Conservation (phyloP, 345 rosid species). For the Populus ilicifolia region DNA sequence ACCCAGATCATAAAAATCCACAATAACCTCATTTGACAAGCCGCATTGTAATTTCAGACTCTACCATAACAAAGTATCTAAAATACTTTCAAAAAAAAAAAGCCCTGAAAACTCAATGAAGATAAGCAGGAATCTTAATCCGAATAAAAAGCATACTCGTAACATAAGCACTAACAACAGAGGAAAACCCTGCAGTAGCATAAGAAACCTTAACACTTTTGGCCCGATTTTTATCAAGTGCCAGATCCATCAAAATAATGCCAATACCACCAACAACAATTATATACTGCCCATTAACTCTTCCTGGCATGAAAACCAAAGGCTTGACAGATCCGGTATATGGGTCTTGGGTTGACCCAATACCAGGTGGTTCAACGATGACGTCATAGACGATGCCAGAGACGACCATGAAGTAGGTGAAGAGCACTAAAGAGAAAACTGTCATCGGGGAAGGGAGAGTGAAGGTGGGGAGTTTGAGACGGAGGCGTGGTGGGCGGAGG, state of each 20-base stretch:
- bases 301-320: conserved; percentile 81
- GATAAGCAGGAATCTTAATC: conserved; percentile 95
- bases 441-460: conserved; percentile 89
- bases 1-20: neutral
- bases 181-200: conserved; percentile 72
- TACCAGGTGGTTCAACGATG: conserved; percentile 95
- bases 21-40: neutral
- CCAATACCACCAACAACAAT: conserved; percentile 88
- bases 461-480: conserved; percentile 78
- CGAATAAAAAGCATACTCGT: conserved; percentile 97
- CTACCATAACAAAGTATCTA: neutral
- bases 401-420: conserved; percentile 90
- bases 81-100: neutral
- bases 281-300: conserved; percentile 95
- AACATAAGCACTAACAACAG: conserved; percentile 65
- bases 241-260: conserved; percentile 77
- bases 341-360: conserved; percentile 91
- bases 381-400: conserved; percentile 93
- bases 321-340: conserved; percentile 81
- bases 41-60: neutral
- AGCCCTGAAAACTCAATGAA: conserved; percentile 31
- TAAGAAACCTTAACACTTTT: conserved; percentile 73
- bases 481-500: conserved; percentile 83
- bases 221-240: conserved; percentile 81
- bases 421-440: conserved; percentile 72